Percentiles rank a stretch among this genome's conserved stretches.
These are phyloP conservation scores for Rhizoctonia solani DNA, from an alignment of 1,284 basidiomycete genomes.

Conservation along the genomic window DNA sequence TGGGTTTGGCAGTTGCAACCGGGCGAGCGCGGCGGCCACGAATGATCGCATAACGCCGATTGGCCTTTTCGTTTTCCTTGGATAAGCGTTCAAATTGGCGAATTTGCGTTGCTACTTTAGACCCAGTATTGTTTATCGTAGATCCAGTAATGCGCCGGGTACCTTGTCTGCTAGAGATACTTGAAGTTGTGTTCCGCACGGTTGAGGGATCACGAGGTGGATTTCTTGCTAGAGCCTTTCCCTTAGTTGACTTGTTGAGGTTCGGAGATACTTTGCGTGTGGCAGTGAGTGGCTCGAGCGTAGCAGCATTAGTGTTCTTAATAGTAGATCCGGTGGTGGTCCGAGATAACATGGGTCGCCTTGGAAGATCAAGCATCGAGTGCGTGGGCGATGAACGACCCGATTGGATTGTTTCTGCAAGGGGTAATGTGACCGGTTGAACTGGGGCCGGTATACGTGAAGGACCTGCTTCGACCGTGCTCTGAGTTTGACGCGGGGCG, in stretches of 20 bases:
- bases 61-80: constrained; percentile 61
- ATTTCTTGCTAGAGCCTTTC: constrained; percentile 8
- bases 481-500: constrained; percentile 63
- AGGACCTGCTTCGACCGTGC: constrained; percentile 30
- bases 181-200: constrained; percentile 8
- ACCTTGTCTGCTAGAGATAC: constrained; percentile 12
- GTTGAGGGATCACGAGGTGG: constrained; percentile 33
- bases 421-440: constrained; percentile 58
- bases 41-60: constrained; percentile 73
- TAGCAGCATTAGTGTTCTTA: constrained; percentile 9
- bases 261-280: constrained; percentile 3
- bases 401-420: constrained; percentile 3
- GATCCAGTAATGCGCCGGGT: constrained; percentile 33
- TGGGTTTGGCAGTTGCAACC: constrained; percentile 86
- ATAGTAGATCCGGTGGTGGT: constrained; percentile 21
- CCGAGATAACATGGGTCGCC: constrained; percentile 29
- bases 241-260: constrained; percentile 18
- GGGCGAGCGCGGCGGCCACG: constrained; percentile 91
- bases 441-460: constrained; percentile 60
- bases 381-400: constrained; percentile 21
- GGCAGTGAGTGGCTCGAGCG: background rate
- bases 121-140: constrained; percentile 49
- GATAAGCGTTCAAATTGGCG: constrained; percentile 74
- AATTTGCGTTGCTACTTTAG: constrained; percentile 73
- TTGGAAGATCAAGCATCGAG: constrained; percentile 16